Percentiles rank a stretch among this genome's conserved stretches.
Conservation (phyloP, 2,329 filamentous ascomycete genomes). For the Aspergillus eucalypticola region DNA sequence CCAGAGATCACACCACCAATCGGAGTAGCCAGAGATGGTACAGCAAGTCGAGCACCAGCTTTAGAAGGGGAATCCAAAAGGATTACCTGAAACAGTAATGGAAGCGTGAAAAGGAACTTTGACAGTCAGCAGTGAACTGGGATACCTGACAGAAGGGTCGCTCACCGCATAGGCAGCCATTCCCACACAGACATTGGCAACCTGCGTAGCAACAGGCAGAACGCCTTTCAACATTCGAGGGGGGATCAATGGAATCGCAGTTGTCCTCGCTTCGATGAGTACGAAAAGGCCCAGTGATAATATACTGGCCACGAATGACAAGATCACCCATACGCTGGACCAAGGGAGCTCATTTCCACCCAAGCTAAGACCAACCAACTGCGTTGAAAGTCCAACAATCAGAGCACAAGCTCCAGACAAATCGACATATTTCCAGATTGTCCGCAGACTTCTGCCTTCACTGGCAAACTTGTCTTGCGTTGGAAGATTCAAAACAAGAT, state of each 20-base stretch:
- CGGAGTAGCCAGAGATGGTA: constrained; percentile 49
- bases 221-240: constrained; percentile 56
- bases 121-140: not conserved
- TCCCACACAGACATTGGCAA: constrained; percentile 62
- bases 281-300: constrained; percentile 42
- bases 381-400: constrained; percentile 59
- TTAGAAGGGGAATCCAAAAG: constrained; percentile 47
- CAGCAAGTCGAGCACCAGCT: constrained; percentile 47
- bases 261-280: constrained; percentile 43
- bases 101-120: constrained; percentile 51
- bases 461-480: constrained; percentile 21
- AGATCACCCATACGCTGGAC: constrained; percentile 44
- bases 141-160: constrained; percentile 9
- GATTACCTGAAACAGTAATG: constrained; percentile 47
- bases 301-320: constrained; percentile 40
- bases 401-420: constrained; percentile 59
- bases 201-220: constrained; percentile 57
- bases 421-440: constrained; percentile 59
- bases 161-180: constrained; percentile 64
- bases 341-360: constrained; percentile 51
- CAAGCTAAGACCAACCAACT: constrained; percentile 50
- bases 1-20: constrained; percentile 48
- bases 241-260: constrained; percentile 48
- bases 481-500: constrained; percentile 54
- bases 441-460: constrained; percentile 32